A percentile compares a stretch with the other conserved stretches of the same genome.
phyloP scores from a whole-genome alignment of 169 alveolate genomes.

The Perkinsus olseni region DNA sequence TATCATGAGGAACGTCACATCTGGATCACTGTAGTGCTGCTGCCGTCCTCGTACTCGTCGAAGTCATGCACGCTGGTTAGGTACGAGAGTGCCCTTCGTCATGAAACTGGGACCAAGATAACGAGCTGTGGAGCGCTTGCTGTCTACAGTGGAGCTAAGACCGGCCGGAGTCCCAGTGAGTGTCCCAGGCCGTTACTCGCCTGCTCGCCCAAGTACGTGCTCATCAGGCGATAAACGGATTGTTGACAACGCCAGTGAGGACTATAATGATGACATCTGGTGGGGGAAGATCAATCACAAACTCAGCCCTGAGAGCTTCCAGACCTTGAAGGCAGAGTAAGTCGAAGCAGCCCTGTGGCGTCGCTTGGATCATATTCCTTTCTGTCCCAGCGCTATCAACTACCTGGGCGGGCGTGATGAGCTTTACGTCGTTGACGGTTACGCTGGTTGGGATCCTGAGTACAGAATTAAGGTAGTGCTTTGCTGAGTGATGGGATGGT shows the following conservation, averaged over 20 bases:
- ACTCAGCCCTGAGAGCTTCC: constrained; percentile 66
- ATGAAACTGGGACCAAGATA: constrained; percentile 46
- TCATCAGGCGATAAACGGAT: constrained; percentile 62
- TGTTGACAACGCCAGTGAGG: constrained; percentile 59
- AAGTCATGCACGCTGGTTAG: not conserved
- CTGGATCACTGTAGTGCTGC: not conserved
- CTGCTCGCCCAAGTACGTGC: not conserved
- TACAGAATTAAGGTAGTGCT: constrained; percentile 55
- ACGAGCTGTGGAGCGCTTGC: constrained; percentile 63
- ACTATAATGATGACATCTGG: constrained; percentile 62
- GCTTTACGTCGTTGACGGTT: constrained; percentile 79
- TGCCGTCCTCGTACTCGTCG: not conserved
- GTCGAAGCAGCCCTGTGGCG: not conserved
- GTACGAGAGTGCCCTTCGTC: constrained; percentile 50
- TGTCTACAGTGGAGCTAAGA: constrained; percentile 42
- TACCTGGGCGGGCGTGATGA: constrained; percentile 60
- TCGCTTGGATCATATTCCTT: not conserved
- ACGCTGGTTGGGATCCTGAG: constrained; percentile 85
- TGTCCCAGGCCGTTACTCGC: not conserved
- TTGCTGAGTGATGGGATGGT: not conserved
- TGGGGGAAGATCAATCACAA: constrained; percentile 83
- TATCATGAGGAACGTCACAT: not conserved
- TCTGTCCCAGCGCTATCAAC: constrained; percentile 59
- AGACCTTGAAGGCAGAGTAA: constrained; percentile 52
- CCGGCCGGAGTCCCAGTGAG: constrained; percentile 74